phyloP scores from a whole-genome alignment of 306 rosid genomes.

The Boehmeria nivea region DNA sequence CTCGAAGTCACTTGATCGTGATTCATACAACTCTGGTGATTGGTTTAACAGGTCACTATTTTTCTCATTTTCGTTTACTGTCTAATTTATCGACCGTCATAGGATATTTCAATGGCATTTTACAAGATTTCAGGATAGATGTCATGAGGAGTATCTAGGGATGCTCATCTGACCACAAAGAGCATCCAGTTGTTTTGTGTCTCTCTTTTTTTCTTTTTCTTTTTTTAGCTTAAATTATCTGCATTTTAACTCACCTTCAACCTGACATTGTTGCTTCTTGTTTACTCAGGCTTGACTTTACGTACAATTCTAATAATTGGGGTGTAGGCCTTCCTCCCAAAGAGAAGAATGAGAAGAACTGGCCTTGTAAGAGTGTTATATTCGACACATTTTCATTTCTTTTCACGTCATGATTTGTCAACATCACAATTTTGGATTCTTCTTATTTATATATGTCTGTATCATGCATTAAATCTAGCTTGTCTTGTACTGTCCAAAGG shows the following conservation, averaged over 20 bases:
- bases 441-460: neutral
- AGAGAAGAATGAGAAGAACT: slow-evolving; percentile 71
- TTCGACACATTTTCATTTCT: slow-evolving; percentile 10
- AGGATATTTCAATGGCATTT: too few species aligned
- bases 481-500: neutral
- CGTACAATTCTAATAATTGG: slow-evolving; percentile 80
- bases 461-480: neutral
- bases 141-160: too few species aligned
- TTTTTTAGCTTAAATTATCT: too few species aligned
- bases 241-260: slow-evolving; percentile 1
- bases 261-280: slow-evolving; percentile 9
- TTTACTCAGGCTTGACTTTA: slow-evolving; percentile 71
- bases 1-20: slow-evolving; percentile 93
- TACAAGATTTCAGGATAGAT: too few species aligned
- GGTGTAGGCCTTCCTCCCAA: slow-evolving; percentile 91
- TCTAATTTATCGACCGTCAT: too few species aligned
- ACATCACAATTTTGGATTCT: too few species aligned
- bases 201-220: too few species aligned
- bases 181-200: too few species aligned
- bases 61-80: slow-evolving; percentile 15
- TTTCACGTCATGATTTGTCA: neutral
- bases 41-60: slow-evolving; percentile 78
- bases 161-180: too few species aligned
- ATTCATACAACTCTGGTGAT: slow-evolving; percentile 97
- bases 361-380: slow-evolving; percentile 69